phyloP scores from a whole-genome alignment of 2,329 filamentous ascomycete genomes.

The Clonostachys sp. region DNA sequence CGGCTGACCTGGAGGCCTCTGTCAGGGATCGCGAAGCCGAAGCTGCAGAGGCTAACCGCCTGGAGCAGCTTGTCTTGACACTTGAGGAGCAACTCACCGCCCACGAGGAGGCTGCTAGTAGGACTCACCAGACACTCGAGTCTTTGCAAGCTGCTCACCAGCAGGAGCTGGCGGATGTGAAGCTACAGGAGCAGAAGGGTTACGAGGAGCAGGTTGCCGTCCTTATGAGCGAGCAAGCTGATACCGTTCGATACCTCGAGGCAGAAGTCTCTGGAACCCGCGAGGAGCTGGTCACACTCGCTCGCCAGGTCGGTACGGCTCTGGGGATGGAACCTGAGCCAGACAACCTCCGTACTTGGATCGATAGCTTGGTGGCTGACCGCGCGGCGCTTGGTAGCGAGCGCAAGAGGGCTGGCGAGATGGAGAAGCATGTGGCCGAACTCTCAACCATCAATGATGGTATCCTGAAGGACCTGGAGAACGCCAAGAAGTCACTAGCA shows the following conservation, averaged over 20 bases:
- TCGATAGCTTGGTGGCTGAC: constrained; percentile 50
- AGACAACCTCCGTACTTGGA: constrained; percentile 62
- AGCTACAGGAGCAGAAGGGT: constrained; percentile 43
- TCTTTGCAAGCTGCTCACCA: constrained; percentile 44
- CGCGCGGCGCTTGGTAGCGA: constrained; percentile 56
- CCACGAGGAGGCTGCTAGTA: constrained; percentile 51
- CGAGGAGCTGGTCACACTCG: constrained; percentile 60
- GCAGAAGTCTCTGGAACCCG: constrained; percentile 60
- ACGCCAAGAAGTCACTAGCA: constrained; percentile 48
- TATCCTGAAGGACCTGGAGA: constrained; percentile 58
- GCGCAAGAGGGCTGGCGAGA: constrained; percentile 52
- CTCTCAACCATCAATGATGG: constrained; percentile 54
- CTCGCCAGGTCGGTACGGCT: constrained; percentile 57
- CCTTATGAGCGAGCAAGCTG: constrained; percentile 57
- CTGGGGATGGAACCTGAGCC: constrained; percentile 60
- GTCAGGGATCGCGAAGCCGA: constrained; percentile 52
- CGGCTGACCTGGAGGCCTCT: constrained; percentile 47
- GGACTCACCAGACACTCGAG: constrained; percentile 47
- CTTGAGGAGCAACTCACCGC: constrained; percentile 56
- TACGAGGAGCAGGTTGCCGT: constrained; percentile 53
- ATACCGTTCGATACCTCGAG: constrained; percentile 51
- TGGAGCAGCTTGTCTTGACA: constrained; percentile 41
- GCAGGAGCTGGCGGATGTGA: constrained; percentile 44
- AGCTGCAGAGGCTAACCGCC: constrained; percentile 50
- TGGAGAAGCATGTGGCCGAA: constrained; percentile 51